Conservation (phyloP, 163 green algal genomes). For the Scenedesmus sp. region DNA sequence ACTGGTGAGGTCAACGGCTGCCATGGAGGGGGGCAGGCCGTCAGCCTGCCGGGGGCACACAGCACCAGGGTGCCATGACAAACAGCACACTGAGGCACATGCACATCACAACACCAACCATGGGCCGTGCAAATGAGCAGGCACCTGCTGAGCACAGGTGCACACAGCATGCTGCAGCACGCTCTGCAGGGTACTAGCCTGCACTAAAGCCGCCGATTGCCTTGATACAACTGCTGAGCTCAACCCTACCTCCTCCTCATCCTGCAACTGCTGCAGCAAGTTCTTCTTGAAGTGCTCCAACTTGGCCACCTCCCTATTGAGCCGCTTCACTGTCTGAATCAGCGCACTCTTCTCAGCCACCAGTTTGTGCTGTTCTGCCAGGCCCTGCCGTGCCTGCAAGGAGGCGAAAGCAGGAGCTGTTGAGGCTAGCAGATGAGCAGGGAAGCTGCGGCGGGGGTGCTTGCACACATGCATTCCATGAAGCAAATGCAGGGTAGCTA, state of each 20-base stretch:
- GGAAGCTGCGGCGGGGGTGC: too few species aligned
- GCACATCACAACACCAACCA: neutral
- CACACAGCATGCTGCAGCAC: neutral
- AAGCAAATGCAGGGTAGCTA: too few species aligned
- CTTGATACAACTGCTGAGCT: neutral
- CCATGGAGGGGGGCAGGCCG: conserved; percentile 52
- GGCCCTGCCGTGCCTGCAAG: conserved; percentile 63
- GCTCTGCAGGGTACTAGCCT: neutral
- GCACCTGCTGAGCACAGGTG: neutral
- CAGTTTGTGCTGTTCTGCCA: conserved; percentile 74
- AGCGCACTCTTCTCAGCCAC: conserved; percentile 76
- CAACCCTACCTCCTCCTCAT: conserved; percentile 66
- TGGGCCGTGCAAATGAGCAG: neutral
- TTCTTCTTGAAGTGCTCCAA: conserved; percentile 84
- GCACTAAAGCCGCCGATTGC: neutral
- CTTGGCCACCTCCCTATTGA: conserved; percentile 79
- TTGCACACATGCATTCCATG: too few species aligned
- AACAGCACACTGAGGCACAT: too few species aligned
- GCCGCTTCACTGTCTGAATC: conserved; percentile 78
- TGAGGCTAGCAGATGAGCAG: neutral
- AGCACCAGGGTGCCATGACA: too few species aligned
- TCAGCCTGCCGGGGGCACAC: neutral
- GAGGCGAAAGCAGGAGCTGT: neutral
- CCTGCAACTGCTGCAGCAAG: conserved; percentile 79
- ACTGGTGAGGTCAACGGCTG: conserved; percentile 65